phyloP scores from a whole-genome alignment of 371 early-diverging fungal species.

The Umbelopsis sp. region DNA sequence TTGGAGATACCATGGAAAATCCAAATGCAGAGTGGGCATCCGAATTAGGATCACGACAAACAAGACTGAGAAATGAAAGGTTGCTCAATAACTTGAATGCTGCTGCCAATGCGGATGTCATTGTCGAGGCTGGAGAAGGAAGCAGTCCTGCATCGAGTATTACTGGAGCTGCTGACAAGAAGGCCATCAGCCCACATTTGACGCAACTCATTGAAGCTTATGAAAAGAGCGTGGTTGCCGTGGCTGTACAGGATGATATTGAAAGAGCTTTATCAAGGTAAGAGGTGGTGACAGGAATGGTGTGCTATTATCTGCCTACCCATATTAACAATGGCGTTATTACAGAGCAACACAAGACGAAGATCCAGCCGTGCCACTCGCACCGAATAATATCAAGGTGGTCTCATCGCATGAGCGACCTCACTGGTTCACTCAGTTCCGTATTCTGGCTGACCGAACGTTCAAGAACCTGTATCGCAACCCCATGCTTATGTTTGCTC shows the following conservation, averaged over 20 bases:
- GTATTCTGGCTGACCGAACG: conserved; percentile 79
- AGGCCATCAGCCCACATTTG: conserved; percentile 49
- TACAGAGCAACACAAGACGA: conserved; percentile 25
- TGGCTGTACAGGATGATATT: conserved; percentile 47
- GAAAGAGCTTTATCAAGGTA: conserved; percentile 33
- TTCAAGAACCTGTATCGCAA: conserved; percentile 90
- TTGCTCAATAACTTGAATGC: conserved; percentile 22
- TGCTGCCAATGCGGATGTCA: conserved; percentile 22
- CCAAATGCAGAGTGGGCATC: conserved; percentile 51
- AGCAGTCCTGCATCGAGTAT: not conserved
- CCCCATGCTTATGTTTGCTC: conserved; percentile 82
- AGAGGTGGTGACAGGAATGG: not conserved
- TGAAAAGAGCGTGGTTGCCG: conserved; percentile 45
- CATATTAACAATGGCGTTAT: not conserved
- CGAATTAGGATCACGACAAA: conserved; percentile 33
- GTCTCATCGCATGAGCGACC: conserved; percentile 58
- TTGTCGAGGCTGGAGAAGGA: conserved; percentile 29
- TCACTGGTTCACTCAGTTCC: conserved; percentile 76
- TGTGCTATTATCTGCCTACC: not conserved
- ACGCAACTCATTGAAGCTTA: conserved; percentile 48
- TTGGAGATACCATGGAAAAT: conserved; percentile 38
- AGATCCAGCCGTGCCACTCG: conserved; percentile 25
- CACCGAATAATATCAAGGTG: conserved; percentile 25
- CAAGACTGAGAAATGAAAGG: conserved; percentile 26
- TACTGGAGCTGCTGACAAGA: conserved; percentile 23